phyloP scores from a whole-genome alignment of 441 rosid species.

The Manihot esculenta region DNA sequence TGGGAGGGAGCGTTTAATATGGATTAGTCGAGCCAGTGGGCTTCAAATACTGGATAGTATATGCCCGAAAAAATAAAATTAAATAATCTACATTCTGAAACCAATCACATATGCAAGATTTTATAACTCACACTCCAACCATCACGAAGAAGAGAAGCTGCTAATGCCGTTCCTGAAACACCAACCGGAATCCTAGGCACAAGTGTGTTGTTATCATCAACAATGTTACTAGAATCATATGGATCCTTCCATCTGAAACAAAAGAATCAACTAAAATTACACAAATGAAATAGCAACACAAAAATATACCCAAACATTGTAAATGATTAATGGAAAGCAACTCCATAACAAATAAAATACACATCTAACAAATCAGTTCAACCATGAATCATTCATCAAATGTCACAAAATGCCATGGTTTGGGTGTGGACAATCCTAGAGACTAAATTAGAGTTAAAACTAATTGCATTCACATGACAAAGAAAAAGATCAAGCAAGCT shows the following conservation, averaged over 20 bases:
- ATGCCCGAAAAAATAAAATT: no score
- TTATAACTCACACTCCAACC: constrained; percentile 94
- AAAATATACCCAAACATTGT: background rate
- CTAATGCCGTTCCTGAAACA: constrained; percentile 95
- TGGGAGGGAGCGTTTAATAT: no score
- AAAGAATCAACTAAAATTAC: constrained; percentile 8
- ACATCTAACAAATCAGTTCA: background rate
- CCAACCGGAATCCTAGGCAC: constrained; percentile 82
- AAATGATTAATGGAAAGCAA: background rate
- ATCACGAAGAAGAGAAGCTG: constrained; percentile 95
- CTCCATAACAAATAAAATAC: background rate
- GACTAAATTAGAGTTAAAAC: background rate
- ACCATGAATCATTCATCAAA: background rate
- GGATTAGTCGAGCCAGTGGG: no score
- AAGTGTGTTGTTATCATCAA: constrained; percentile 45
- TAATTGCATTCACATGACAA: background rate
- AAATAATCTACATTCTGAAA: no score
- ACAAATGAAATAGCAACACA: background rate
- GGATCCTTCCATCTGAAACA: constrained; percentile 46
- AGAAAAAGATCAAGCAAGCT: background rate
- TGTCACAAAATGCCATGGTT: no score
- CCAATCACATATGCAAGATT: constrained; percentile 12
- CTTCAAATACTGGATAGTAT: no score
- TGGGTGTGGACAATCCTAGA: background rate
- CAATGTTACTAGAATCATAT: constrained; percentile 37